Evolutionary conservation across 1,284 basidiomycete species (phyloP).

Genomic region (Wolfiporia cocos): DNA sequence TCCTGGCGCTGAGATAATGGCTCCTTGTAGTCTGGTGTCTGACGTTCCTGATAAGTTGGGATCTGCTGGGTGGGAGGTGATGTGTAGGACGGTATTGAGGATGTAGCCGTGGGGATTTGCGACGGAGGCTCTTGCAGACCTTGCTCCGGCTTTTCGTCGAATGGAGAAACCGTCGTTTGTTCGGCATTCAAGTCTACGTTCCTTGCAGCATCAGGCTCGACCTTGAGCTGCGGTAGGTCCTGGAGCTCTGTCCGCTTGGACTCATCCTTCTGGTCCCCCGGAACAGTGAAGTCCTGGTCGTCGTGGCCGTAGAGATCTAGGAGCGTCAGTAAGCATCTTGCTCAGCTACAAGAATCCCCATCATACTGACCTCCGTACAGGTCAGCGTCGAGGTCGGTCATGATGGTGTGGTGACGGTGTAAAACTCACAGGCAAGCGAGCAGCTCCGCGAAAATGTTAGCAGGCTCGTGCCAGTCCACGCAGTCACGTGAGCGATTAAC

Average conservation of each 20-base stretch:
- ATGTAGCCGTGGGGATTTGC: not conserved
- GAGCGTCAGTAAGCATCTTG: conserved; percentile 7
- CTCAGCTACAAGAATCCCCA: not conserved
- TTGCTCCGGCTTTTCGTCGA: not conserved
- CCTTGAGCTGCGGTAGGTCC: conserved; percentile 23
- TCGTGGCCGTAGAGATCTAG: conserved; percentile 78
- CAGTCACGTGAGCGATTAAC: too few relatives aligned
- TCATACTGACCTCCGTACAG: conserved; percentile 73
- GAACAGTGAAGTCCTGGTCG: conserved; percentile 52
- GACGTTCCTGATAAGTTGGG: conserved; percentile 67
- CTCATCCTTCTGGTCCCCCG: conserved; percentile 31
- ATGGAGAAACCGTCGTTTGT: too few relatives aligned
- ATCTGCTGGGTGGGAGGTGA: conserved; percentile 53
- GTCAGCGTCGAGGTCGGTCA: conserved; percentile 81
- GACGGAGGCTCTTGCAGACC: not conserved
- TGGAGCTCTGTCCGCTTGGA: conserved; percentile 19
- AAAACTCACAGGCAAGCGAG: not conserved
- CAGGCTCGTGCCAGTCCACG: too few relatives aligned
- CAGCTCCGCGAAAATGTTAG: too few relatives aligned
- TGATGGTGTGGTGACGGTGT: conserved; percentile 24
- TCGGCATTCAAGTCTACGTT: not conserved
- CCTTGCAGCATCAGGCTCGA: not conserved
- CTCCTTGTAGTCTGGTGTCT: conserved; percentile 44
- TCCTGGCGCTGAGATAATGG: conserved; percentile 28
- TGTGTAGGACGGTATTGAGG: conserved; percentile 20